Base-by-base conservation (phyloP, 148 eudicot genomes). In the Chenopodium formosanum region DNA sequence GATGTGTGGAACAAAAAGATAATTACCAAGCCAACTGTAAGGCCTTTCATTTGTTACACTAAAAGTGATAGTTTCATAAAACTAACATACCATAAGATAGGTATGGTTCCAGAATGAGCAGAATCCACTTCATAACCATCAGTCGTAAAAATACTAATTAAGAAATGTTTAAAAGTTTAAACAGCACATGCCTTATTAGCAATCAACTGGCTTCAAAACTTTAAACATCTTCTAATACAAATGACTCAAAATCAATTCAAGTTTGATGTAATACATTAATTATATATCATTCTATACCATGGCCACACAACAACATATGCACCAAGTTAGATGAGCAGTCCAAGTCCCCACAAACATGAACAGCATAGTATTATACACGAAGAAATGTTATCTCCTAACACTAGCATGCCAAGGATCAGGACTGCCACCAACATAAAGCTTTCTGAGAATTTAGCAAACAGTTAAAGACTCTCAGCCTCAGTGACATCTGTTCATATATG, bases 341-440 rank as follows among this genome's bases (percentile, higher is more conserved):
- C 63, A 74, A 50, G 12, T 40, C 62, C 25, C 62, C 63, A 72
- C 77, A 74, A 73, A 73, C 58, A 73, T 1, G 29, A 72, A 72
- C 73, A 70, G 1, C 65, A 62, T 22, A 62, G 66, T n/a, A 62
- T 62, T n/a, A 2, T 6, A 22, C 9, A 71, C 19, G 27, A 68
- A 29, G 27, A n/a, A 9, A n/a, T 22, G 75, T 9, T 17, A 73
- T 5, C 5, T 16, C 4, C 22, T 56, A 17, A 56, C 2, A 73
- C 23, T 73, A 47, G 58, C 75, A 73, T 20, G 31, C 9, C 47
- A 73, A 73, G 58, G 32, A 3, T 47, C 32, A 27, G 9, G 56
- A 73, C 6, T 9, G 56, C 37, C 75, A 73, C 7, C 48, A 4
- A 34, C 1, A 9, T 34, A 1, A 22, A 7, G 9, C 40, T 56